phyloP scores from a whole-genome alignment of 1,284 basidiomycete species.

The Cryptococcus jaspeensis region DNA sequence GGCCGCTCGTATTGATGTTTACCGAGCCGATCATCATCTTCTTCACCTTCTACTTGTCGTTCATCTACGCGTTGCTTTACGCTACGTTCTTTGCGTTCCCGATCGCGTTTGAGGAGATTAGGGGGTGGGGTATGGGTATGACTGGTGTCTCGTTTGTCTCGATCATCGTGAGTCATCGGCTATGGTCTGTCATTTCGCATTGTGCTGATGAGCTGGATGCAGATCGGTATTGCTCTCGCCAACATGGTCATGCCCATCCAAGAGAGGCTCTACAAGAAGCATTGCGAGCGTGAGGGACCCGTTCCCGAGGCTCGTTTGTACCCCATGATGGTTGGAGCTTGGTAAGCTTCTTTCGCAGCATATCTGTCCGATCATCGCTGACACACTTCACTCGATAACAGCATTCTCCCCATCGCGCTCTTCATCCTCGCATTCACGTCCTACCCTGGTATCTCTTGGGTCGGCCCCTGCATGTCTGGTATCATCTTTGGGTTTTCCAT shows the following conservation, averaged over 20 bases:
- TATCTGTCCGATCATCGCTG: neutral
- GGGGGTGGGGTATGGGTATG: conserved; percentile 46
- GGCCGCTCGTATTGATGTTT: conserved; percentile 52
- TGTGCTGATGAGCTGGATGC: neutral
- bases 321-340: conserved; percentile 39
- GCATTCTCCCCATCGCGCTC: conserved; percentile 48
- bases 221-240: conserved; percentile 41
- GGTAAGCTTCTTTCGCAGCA: neutral
- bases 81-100: conserved; percentile 49
- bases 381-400: neutral
- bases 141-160: conserved; percentile 48
- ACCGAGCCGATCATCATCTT: conserved; percentile 52
- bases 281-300: neutral
- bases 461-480: conserved; percentile 37
- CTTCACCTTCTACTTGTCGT: conserved; percentile 54
- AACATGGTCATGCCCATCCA: conserved; percentile 37
- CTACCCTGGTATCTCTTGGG: conserved; percentile 38
- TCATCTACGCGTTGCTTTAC: conserved; percentile 53
- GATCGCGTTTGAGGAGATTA: conserved; percentile 46
- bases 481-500: conserved; percentile 40
- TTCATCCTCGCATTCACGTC: conserved; percentile 51
- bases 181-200: neutral
- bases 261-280: conserved; percentile 37
- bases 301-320: conserved; percentile 39
- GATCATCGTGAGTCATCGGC: conserved; percentile 32